Conservation (phyloP, 2,329 filamentous ascomycete species). For the Decorospora gaudefroyi region DNA sequence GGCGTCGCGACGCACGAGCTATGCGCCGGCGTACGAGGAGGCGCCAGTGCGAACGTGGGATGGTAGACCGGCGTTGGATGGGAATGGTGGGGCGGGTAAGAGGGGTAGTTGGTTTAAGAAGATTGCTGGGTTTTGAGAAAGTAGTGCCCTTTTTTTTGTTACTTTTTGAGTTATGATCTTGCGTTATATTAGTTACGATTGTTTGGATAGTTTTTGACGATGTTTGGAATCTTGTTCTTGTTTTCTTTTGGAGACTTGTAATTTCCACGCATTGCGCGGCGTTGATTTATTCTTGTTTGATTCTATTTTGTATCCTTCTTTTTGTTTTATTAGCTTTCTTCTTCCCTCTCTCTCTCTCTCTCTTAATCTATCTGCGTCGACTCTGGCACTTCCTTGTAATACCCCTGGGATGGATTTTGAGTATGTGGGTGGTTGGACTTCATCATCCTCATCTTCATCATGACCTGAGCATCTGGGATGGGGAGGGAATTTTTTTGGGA, state of each 20-base stretch:
- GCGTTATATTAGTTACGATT: too few species aligned
- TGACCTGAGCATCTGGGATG: constrained; percentile 2
- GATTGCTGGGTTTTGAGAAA: constrained; percentile 37
- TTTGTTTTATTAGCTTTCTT: neutral
- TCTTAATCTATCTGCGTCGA: neutral
- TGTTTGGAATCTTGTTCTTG: too few species aligned
- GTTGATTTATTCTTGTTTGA: constrained; percentile 6
- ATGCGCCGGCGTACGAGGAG: constrained; percentile 40
- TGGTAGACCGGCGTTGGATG: constrained; percentile 45
- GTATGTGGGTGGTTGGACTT: neutral
- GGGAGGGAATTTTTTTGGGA: neutral
- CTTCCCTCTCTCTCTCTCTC: neutral
- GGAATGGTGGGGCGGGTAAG: constrained; percentile 39
- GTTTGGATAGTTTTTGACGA: constrained; percentile 3
- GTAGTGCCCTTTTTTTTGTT: neutral
- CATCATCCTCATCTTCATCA: too few species aligned
- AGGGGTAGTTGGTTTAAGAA: constrained; percentile 56
- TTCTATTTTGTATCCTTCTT: neutral
- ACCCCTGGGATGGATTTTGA: constrained; percentile 7
- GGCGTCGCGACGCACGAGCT: constrained; percentile 38
- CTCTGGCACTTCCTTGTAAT: constrained; percentile 6
- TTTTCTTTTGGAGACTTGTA: too few species aligned
- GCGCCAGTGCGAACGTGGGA: constrained; percentile 48
- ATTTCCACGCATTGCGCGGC: constrained; percentile 20
- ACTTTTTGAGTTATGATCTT: too few species aligned